phyloP scores from a whole-genome alignment of 2,329 filamentous ascomycete genomes.

The Cytospora piceae region DNA sequence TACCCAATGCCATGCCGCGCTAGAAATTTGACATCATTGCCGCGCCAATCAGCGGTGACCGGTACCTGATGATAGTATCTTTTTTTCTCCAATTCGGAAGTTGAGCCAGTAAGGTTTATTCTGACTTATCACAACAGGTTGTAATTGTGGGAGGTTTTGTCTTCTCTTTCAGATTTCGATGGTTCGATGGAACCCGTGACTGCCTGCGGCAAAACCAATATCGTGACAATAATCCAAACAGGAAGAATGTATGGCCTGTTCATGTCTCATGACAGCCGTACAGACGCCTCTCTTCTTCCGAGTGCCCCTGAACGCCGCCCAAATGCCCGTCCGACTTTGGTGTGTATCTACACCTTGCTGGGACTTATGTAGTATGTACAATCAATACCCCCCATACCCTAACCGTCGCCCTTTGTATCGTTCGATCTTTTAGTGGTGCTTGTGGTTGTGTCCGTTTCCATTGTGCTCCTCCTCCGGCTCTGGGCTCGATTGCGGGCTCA shows the following conservation, averaged over 20 bases:
- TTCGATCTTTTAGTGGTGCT: slow-evolving; percentile 28
- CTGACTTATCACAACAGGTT: not conserved
- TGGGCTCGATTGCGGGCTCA: slow-evolving; percentile 59
- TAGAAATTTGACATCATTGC: slow-evolving; percentile 16
- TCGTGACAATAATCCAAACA: slow-evolving; percentile 5
- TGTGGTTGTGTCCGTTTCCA: slow-evolving; percentile 38
- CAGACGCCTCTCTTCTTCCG: slow-evolving; percentile 16
- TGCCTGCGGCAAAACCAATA: not conserved
- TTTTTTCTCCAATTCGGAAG: not conserved
- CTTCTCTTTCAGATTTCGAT: not conserved
- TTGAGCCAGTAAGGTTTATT: slow-evolving; percentile 6
- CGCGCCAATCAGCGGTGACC: slow-evolving; percentile 28
- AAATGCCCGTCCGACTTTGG: slow-evolving; percentile 22
- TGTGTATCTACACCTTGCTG: slow-evolving; percentile 20
- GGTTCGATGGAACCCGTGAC: slow-evolving; percentile 9
- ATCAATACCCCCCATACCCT: not conserved
- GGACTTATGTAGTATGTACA: slow-evolving; percentile 16
- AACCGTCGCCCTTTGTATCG: not conserved
- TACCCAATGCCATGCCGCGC: slow-evolving; percentile 21
- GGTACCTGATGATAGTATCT: slow-evolving; percentile 21
- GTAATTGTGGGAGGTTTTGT: not conserved
- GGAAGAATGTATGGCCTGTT: slow-evolving; percentile 6
- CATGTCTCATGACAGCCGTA: slow-evolving; percentile 19
- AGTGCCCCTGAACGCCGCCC: slow-evolving; percentile 29
- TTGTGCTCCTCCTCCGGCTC: slow-evolving; percentile 60